A percentile compares a stretch with the other conserved stretches of the same genome.
These are phyloP conservation scores for Coleophoma crateriformis DNA, from an alignment of 2,329 filamentous ascomycete genomes.

Conservation along the genomic window DNA sequence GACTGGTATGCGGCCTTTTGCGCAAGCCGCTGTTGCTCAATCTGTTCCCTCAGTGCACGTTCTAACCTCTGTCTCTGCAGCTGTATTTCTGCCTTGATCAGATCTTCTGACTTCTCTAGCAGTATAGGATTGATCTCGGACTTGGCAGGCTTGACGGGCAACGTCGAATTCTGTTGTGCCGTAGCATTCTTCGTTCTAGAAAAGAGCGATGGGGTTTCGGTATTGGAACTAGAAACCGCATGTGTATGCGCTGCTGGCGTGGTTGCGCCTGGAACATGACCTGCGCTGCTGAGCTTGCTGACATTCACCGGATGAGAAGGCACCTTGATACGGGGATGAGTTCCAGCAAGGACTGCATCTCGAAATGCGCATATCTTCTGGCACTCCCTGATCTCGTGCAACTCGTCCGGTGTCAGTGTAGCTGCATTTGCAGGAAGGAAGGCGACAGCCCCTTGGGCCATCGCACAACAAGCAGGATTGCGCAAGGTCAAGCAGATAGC, in stretches of 20 bases:
- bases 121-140: constrained; percentile 77
- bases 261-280: constrained; percentile 1
- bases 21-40: constrained; percentile 53
- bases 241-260: constrained; percentile 8
- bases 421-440: constrained; percentile 17
- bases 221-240: constrained; percentile 8
- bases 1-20: constrained; percentile 36
- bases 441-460: constrained; percentile 31
- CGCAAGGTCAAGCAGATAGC: constrained; percentile 9
- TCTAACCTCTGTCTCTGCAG: constrained; percentile 79
- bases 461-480: constrained; percentile 12
- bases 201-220: constrained; percentile 17
- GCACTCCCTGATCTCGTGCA: constrained; percentile 62
- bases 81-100: constrained; percentile 76
- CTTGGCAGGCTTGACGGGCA: constrained; percentile 37
- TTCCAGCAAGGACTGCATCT: constrained; percentile 75
- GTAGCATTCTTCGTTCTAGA: constrained; percentile 19
- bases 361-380: constrained; percentile 75
- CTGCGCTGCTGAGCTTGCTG: constrained; percentile 8
- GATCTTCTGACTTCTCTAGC: constrained; percentile 78
- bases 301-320: constrained; percentile 35
- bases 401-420: constrained; percentile 39
- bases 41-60: constrained; percentile 68
- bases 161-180: constrained; percentile 20
- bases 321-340: constrained; percentile 58